Percentiles rank a stretch among this genome's conserved stretches.
These are phyloP conservation scores for Penicillium ochrochloron DNA, from an alignment of 495 filamentous ascomycete genomes.

Conservation along the genomic window DNA sequence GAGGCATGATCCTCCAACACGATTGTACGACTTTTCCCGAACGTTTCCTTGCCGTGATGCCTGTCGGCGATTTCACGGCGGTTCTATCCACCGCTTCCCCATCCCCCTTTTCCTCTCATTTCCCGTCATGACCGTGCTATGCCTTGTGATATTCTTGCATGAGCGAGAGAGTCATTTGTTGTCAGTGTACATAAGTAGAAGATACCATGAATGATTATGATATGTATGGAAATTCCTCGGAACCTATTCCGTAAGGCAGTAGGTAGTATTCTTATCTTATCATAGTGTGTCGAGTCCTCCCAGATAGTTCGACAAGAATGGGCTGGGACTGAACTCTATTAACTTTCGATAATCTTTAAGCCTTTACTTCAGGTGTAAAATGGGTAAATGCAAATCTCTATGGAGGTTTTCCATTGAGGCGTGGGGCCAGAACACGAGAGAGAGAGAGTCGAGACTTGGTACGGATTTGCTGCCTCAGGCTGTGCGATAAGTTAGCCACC, in stretches of 20 bases:
- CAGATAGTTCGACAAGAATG: neutral
- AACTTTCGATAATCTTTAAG: no score
- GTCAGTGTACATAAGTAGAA: slow-evolving; percentile 29
- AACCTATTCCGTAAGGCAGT: neutral
- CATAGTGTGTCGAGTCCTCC: neutral
- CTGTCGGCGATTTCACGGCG: neutral
- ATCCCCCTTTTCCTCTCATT: slow-evolving; percentile 6
- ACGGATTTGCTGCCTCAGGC: neutral
- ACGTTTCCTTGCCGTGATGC: neutral
- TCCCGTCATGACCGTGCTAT: slow-evolving; percentile 7
- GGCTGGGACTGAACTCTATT: neutral
- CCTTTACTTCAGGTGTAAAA: no score
- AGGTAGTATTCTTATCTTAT: neutral
- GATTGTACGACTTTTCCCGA: neutral
- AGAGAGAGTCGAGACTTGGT: neutral
- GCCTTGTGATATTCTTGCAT: slow-evolving; percentile 29
- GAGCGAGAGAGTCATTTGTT: slow-evolving; percentile 20
- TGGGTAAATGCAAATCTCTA: neutral
- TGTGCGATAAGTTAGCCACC: slow-evolving; percentile 13
- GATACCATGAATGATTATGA: slow-evolving; percentile 26
- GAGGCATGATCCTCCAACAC: neutral
- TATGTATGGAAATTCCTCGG: neutral
- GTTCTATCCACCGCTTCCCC: neutral
- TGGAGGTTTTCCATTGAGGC: neutral
- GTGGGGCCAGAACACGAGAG: neutral